Base-by-base conservation (phyloP, 2,329 filamentous ascomycete species). In the Catunica adiposa region DNA sequence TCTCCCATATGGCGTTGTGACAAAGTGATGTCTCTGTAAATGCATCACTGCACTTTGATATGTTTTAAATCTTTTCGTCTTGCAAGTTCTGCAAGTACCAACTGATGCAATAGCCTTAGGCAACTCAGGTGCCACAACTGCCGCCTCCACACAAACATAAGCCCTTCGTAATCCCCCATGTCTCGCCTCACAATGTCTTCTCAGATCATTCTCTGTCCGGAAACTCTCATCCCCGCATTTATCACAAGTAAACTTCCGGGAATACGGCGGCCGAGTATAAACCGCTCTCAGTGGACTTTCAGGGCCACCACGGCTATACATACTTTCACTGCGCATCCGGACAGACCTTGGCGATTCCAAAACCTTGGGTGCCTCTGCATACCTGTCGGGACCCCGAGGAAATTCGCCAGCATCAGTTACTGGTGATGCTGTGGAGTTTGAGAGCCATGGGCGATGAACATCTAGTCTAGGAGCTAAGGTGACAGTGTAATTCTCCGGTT, bases 181-280 rank as follows among this genome's bases (percentile, higher is more conserved):
- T 58, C 78, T 78, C 3, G 76, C 75, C 58, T 79, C 75, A 17
- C 70, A 73, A 65, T 89, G 85, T 57, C 85, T 76, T 56, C 83
- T 75, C 51, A 89, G 73, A 66, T 96, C 89, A 66, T 95, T 89
- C 56, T 94, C 88, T 57, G 89, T 89, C 48, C 89, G 83, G 66
- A 95, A 96, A 3, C 89, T 89, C 59, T 89, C 83, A 63, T 88
- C 85, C 61, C 83, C 81, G 70, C 89, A 96, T 62, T 84, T 78
- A 17, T 74, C 72, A 67, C 89, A 96, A 71, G 64, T 0, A 66
- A 89, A 83, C 61, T 87, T 85, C 23, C 80, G 78, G 53, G 87
- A 76, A 23, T 80, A 77, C 22, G 73, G 71, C 25, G 75, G 69
- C 58, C 76, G 75, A 56, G 37, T 46, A 22, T 40, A 44, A 9